Evolutionary conservation across 2,329 filamentous ascomycete species (phyloP), one percentile per base, ranked within the genome.

Genomic region (Ascochyta pisi): DNA sequence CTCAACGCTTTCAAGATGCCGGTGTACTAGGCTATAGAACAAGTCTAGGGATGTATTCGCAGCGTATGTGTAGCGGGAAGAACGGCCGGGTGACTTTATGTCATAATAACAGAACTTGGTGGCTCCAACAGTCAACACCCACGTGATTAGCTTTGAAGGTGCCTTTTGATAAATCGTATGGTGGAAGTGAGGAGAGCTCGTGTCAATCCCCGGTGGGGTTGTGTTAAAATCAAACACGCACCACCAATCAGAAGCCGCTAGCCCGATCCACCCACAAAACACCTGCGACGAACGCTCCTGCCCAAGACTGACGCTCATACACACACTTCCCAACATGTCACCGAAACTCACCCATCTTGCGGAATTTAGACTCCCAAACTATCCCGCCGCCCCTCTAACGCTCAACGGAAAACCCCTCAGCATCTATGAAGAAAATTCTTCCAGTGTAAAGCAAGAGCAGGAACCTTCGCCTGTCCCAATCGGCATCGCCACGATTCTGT

Each of bases 381-480:
- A 57, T 9, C 48, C 48, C 6, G 16, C 34, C 12, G 39, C 15
- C 1, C 22, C 54, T 8, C 42, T 57, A 2, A 37, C 6, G 3
- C 39, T 57, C 13, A 38, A 47, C n/a, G 54, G 38, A 8, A 27
- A 38, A 3, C 33, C 54, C 10, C 54, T 57, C 15, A 57, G 38
- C 43, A 34, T 57, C 34, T 52, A 38, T 37, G 39, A 50, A 12
- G 46, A 50, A 50, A 33, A 50, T 27, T 46, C 43, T 38, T 55
- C 46, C 46, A 50, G 16, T 41, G 8, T 29, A 49, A 26, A 54
- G 4, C 33, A 38, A 10, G 33, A 49, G 6, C 16, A 22, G 16
- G 23, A n/a, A 26, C 24, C 15, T n/a, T 6, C 24, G 10, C 96
- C 82, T 42, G 34, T 58, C 27, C 44, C 63, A 29, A 59, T 51